Conservation (phyloP, 306 rosid genomes). For the Prunus padus region DNA sequence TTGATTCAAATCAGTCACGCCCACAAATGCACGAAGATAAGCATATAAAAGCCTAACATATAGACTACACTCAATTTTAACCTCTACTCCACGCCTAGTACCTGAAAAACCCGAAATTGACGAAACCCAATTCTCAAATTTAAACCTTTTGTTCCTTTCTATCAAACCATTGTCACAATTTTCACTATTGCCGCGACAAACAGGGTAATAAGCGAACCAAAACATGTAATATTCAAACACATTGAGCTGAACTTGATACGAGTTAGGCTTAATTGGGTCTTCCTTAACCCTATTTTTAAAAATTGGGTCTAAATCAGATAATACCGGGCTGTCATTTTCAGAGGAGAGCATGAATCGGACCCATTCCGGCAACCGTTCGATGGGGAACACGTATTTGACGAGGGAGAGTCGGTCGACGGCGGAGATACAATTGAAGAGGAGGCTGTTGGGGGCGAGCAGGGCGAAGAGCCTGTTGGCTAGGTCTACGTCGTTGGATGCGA, state of each 20-base stretch:
- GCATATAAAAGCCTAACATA: conserved; percentile 63
- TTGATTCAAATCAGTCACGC: conserved; percentile 46
- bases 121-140: conserved; percentile 68
- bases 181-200: conserved; percentile 54
- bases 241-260: conserved; percentile 66
- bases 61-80: conserved; percentile 36
- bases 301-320: conserved; percentile 63
- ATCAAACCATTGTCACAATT: conserved; percentile 27
- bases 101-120: conserved; percentile 56
- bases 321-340: conserved; percentile 24
- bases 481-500: conserved; percentile 43
- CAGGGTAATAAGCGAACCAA: conserved; percentile 82
- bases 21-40: conserved; percentile 68
- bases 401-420: conserved; percentile 70
- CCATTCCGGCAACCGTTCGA: conserved; percentile 83
- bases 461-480: conserved; percentile 50
- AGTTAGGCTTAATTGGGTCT: conserved; percentile 35
- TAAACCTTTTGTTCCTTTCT: conserved; percentile 45
- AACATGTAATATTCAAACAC: conserved; percentile 78
- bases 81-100: conserved; percentile 40
- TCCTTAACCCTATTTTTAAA: conserved; percentile 47
- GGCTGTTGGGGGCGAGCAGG: conserved; percentile 62
- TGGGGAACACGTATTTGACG: conserved; percentile 76
- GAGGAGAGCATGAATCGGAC: conserved; percentile 45
- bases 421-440: conserved; percentile 51